phyloP scores from a whole-genome alignment of 805 yeast species.

The Candida insectorum region DNA sequence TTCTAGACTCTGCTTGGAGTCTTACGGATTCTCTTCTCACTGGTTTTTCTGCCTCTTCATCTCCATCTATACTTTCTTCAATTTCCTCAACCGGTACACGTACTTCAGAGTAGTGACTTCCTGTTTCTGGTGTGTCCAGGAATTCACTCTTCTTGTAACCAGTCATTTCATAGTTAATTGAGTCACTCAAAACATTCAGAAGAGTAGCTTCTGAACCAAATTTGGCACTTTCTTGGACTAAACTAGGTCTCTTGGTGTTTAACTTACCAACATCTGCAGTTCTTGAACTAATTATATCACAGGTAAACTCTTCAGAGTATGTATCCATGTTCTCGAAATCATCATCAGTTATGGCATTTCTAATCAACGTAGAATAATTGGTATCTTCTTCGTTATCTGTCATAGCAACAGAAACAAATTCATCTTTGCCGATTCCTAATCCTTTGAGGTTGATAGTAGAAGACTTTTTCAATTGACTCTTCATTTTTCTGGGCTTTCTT shows the following conservation, averaged over 20 bases:
- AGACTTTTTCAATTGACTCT: conserved; percentile 16
- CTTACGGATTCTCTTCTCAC: too few relatives aligned
- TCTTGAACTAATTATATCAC: conserved; percentile 25
- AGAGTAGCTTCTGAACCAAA: neutral
- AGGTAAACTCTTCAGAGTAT: too few relatives aligned
- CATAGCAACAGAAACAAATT: conserved; percentile 20
- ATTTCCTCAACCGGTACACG: neutral
- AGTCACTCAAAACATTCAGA: neutral
- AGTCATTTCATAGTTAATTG: too few relatives aligned
- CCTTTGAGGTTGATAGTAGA: conserved; percentile 25
- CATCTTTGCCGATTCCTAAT: conserved; percentile 21
- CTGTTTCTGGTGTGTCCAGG: neutral
- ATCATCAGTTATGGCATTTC: conserved; percentile 10
- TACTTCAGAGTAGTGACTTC: neutral
- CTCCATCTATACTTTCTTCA: neutral
- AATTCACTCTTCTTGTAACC: neutral
- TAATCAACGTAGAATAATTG: conserved; percentile 11
- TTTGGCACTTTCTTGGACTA: conserved; percentile 2
- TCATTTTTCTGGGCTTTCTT: conserved; percentile 1
- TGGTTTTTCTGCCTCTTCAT: neutral
- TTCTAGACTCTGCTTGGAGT: neutral
- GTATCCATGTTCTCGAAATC: conserved; percentile 3
- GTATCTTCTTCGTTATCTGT: conserved; percentile 11
- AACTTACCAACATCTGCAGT: conserved; percentile 26
- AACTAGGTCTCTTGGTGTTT: conserved; percentile 21